Base-by-base conservation (phyloP, 2,329 filamentous ascomycete species). In the Tetracladium maxilliforme region DNA sequence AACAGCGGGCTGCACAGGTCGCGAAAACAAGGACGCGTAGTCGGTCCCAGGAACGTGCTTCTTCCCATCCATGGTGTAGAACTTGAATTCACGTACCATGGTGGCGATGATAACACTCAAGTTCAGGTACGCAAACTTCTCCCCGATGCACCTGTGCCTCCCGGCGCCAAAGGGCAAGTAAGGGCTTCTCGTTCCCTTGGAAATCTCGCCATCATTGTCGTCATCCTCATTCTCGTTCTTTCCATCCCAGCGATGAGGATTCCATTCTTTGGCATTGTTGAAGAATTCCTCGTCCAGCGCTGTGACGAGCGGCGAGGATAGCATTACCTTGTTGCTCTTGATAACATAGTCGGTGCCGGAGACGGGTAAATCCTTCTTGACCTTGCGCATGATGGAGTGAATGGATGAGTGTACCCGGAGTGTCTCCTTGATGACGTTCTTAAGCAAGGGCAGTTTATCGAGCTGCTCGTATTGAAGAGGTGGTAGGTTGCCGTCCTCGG, bases 91-190 rank as follows among this genome's bases (percentile, higher is more conserved):
- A 8, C 72, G 53, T 7, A 80, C 61, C 31, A 80, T 45, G 0
- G 61, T 69, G 1, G 63, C 61, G 14, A 80, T 48, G 31, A 82
- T 79, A 7, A 69, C 68, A 10, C 62, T 60, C 21, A 82, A 44
- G 40, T 82, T 76, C 22, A 77, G 48, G 38, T 81, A 80, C 1
- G 76, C 75, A 44, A 81, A 82, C 43, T 79, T 75, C 52, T 82
- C 77, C 11, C 77, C 77, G 30, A 83, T 79, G 38, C 77, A 82
- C 12, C 77, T 57, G 45, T 83, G 76, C 22, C 77, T 56, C 1
- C 76, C 77, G 0, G 73, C 77, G 3, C 77, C 77, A 38, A 82
- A 82, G 0, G 77, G 77, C 3, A 81, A 52, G 40, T 80, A 78
- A 1, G 72, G 70, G 22, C 59, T 66, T 22, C 53, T 54, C 6